Evolutionary conservation across 1,284 basidiomycete genomes (phyloP), one percentile per base, ranked within the genome.

Genomic region (Phellinidium pouzarii): DNA sequence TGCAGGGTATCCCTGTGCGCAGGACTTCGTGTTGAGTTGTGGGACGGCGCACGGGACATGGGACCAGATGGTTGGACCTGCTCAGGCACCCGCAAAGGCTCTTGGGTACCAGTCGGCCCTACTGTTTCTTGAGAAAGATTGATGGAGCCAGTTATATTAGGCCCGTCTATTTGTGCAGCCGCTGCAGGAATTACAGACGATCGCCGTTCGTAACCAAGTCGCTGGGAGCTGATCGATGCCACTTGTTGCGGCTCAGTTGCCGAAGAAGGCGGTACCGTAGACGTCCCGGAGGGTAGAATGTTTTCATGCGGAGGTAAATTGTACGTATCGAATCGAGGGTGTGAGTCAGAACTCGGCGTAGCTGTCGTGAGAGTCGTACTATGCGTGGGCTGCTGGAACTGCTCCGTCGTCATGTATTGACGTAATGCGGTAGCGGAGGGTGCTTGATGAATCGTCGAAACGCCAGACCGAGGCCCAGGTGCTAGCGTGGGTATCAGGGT

Each of bases 11-110:
- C 37, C 29, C 34, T 37, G 17, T 34, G 45, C 11, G 17, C n/a
- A 11, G 50, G 50, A 44, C 53, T 54, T 7, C 31, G 36, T 14
- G 45, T 50, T 14, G 53, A 50, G 23, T 54, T 54, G 40, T 54
- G 50, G 26, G 53, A 54, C 8, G 48, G 31, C 9, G 42, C 43
- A 9, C 53, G 53, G 31, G 53, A 49, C n/a, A 50, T 31, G 25
- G 43, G 14, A 17, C n/a, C 42, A 14, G 29, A 11, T 20, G 26
- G 36, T 26, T 49, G 53, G 20, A 34, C 23, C 26, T 50, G 48
- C 8, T n/a, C 34, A 5, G 37, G 4, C 25, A 17, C 31, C 44
- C 29, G 37, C 25, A 20, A 17, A 20, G 25, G 19, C 9, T 49
- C 38, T 9, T 38, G 36, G n/a, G 36, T 14, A 8, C 36, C 17